Conservation (phyloP, 2,329 filamentous ascomycete species). For the Botrytis hyacinthi region DNA sequence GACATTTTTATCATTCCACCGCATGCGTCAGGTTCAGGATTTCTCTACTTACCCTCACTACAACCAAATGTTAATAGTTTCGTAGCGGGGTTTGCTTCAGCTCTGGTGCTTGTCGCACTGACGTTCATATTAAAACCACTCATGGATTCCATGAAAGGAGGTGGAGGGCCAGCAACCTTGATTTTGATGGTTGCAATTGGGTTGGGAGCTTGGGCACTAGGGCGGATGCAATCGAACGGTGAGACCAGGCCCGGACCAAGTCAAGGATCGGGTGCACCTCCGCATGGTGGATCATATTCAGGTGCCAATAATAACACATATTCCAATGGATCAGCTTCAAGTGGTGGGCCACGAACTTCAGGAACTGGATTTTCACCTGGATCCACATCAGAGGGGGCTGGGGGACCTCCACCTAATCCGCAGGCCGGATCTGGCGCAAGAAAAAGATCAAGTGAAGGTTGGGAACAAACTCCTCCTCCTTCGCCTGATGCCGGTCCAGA, state of each 20-base stretch:
- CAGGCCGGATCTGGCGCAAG: slow-evolving; percentile 20
- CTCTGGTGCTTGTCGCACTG: slow-evolving; percentile 69
- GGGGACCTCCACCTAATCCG: slow-evolving; percentile 27
- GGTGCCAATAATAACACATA: slow-evolving; percentile 29
- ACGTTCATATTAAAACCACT: slow-evolving; percentile 72
- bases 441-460: slow-evolving; percentile 14
- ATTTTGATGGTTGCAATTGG: slow-evolving; percentile 72
- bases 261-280: slow-evolving; percentile 26
- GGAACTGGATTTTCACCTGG: slow-evolving; percentile 17
- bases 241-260: slow-evolving; percentile 38
- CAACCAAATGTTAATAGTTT: slow-evolving; percentile 87
- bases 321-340: slow-evolving; percentile 31
- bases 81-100: slow-evolving; percentile 77
- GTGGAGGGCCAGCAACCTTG: slow-evolving; percentile 70
- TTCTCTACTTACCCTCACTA: slow-evolving; percentile 90
- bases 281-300: slow-evolving; percentile 24
- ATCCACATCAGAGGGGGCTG: slow-evolving; percentile 15
- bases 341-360: slow-evolving; percentile 21
- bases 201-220: slow-evolving; percentile 74
- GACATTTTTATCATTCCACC: slow-evolving; percentile 97
- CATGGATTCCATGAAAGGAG: slow-evolving; percentile 64
- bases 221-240: slow-evolving; percentile 56
- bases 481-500: slow-evolving; percentile 23
- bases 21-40: slow-evolving; percentile 83
- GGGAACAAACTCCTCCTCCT: slow-evolving; percentile 19